phyloP scores from a whole-genome alignment of 768 basidiomycete species.

The Termitomyces sp. region DNA sequence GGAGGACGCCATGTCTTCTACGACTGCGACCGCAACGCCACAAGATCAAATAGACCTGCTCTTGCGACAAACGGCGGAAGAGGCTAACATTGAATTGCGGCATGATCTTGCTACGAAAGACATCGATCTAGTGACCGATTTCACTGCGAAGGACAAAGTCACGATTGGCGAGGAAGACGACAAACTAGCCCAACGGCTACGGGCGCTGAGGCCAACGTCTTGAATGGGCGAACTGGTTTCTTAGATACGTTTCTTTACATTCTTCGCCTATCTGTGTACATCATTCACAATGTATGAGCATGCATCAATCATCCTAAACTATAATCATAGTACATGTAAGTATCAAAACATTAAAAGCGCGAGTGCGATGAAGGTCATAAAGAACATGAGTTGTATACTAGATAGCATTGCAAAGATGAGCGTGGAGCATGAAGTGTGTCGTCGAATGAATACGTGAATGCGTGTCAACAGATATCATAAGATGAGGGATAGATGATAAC shows the following conservation, averaged over 20 bases:
- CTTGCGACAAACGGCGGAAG: conserved; percentile 92
- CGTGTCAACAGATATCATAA: neutral
- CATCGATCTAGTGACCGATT: conserved; percentile 51
- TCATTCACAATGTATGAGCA: neutral
- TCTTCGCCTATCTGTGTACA: neutral
- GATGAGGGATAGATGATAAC: conserved; percentile 1
- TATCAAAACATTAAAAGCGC: conserved; percentile 10
- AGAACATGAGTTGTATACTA: conserved; percentile 2
- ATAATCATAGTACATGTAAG: conserved; percentile 13
- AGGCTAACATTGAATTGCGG: conserved; percentile 91
- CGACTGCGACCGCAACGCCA: conserved; percentile 89
- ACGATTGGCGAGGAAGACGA: conserved; percentile 70
- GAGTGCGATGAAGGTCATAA: conserved; percentile 4
- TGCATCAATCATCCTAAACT: conserved; percentile 12
- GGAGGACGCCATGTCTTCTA: conserved; percentile 93
- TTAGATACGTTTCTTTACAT: neutral
- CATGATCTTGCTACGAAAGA: conserved; percentile 78
- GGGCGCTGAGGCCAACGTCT: conserved; percentile 79
- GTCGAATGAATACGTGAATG: conserved; percentile 1
- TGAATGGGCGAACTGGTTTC: conserved; percentile 21
- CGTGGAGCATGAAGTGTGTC: conserved; percentile 1
- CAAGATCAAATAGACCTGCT: conserved; percentile 96
- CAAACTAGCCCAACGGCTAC: conserved; percentile 77
- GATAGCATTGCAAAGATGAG: conserved; percentile 11
- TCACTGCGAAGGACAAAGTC: conserved; percentile 44